A percentile compares a stretch with the other conserved stretches of the same genome.
phyloP scores from a whole-genome alignment of 2,329 filamentous ascomycete species.

The Penicillium sp. region DNA sequence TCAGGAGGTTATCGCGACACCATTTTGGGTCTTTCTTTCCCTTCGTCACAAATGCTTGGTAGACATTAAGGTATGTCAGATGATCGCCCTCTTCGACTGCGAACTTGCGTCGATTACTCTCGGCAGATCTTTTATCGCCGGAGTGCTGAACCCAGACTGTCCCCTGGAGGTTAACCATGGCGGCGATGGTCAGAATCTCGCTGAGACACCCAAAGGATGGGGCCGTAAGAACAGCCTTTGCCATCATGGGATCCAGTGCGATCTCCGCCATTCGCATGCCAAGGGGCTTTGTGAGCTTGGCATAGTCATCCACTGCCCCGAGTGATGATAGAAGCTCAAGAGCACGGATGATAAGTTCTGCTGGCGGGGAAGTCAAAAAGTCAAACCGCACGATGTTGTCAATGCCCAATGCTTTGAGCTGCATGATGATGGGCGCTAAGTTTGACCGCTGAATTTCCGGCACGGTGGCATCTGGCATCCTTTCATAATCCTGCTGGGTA shows the following conservation, averaged over 20 bases:
- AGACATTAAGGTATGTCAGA: constrained; percentile 89
- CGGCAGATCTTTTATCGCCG: constrained; percentile 72
- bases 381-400: constrained; percentile 92
- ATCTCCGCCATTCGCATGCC: constrained; percentile 90
- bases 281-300: constrained; percentile 85
- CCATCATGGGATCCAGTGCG: constrained; percentile 93
- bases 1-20: constrained; percentile 83
- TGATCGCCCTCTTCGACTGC: constrained; percentile 94
- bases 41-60: constrained; percentile 79
- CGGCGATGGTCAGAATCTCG: constrained; percentile 87
- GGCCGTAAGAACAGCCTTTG: constrained; percentile 78
- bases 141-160: constrained; percentile 81
- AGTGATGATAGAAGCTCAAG: constrained; percentile 85
- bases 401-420: constrained; percentile 92
- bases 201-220: constrained; percentile 73
- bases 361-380: constrained; percentile 82
- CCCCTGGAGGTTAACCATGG: constrained; percentile 87
- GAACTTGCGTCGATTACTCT: constrained; percentile 76
- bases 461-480: constrained; percentile 69
- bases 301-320: constrained; percentile 84
- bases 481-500: constrained; percentile 70
- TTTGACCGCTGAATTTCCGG: constrained; percentile 94
- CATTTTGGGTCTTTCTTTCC: constrained; percentile 83
- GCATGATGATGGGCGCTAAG: constrained; percentile 81
- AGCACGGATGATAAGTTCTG: constrained; percentile 80